Base-by-base conservation (phyloP, 2,329 filamentous ascomycete genomes). In the Cladophialophora psammophila region DNA sequence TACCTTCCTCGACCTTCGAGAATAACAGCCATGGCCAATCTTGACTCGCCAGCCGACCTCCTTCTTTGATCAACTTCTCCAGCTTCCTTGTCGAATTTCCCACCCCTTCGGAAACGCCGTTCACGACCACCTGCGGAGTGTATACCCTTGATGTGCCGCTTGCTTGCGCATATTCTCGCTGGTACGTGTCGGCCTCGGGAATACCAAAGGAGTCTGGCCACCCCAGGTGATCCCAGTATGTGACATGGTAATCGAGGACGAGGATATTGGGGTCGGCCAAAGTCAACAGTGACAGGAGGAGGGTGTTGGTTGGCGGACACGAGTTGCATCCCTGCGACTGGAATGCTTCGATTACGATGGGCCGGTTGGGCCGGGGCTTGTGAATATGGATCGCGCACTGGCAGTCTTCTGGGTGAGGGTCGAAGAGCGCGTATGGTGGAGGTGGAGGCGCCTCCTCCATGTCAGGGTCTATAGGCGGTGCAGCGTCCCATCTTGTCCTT, bases 191-290 rank as follows among this genome's bases (percentile, higher is more conserved):
- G 26, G 63, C 59, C 5, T 26, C 57, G 7, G 40, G 42, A 15
- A 50, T 36, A 13, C 60, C 60, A 50, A 67, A 67, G 3, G 52
- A 57, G 48, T 69, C 67, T 26, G 57, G 52, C 64, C 64, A 65
- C 26, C 64, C 64, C 36, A 69, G 53, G 59, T 60, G 53, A 26
- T 69, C 67, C 67, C 58, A 69, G 50, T 64, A 69, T 31, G 56
- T 67, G 7, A 69, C 56, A 56, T 64, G 32, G 15, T 64, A 64
- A 15, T 56, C 60, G 52, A 67, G 64, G 18, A 69, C 35, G 40
- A 69, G 67, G 36, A 69, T 52, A 18, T 61, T 64, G 9, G 67
- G 64, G 48, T 69, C 64, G 42, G 59, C 60, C 18, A 45, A 20
- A 13, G 60, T 63, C 35, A 63, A 32, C 15, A 63, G 52, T 4